Conservation (phyloP, 1,284 basidiomycete species). For the Agaricales sp. region DNA sequence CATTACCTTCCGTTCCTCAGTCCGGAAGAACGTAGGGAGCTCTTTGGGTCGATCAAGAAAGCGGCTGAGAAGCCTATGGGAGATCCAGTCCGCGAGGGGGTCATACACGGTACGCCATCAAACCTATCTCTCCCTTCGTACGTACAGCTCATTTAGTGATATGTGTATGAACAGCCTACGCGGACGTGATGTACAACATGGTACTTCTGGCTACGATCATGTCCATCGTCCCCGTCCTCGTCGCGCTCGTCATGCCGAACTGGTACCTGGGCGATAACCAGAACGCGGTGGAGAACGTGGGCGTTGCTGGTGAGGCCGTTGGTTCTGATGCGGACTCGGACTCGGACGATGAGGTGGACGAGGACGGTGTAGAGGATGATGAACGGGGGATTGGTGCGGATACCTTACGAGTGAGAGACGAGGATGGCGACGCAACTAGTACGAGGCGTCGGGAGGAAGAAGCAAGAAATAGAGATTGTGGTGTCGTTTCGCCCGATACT, state of each 20-base stretch:
- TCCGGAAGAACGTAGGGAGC: conserved; percentile 21
- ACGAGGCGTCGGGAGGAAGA: neutral
- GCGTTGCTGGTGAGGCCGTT: conserved; percentile 18
- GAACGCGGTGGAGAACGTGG: conserved; percentile 29
- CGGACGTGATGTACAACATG: conserved; percentile 44
- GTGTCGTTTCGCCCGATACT: no score
- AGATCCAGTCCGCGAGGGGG: conserved; percentile 46
- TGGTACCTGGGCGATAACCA: conserved; percentile 37
- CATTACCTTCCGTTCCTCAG: conserved; percentile 36
- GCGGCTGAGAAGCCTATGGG: conserved; percentile 35
- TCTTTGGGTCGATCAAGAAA: conserved; percentile 41
- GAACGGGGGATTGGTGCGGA: neutral
- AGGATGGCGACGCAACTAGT: no score
- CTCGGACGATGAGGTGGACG: neutral
- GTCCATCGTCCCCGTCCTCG: conserved; percentile 26
- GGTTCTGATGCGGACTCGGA: neutral
- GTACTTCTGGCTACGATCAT: conserved; percentile 34
- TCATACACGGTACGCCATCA: conserved; percentile 32
- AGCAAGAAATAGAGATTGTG: neutral
- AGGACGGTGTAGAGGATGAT: neutral
- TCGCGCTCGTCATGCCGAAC: conserved; percentile 32
- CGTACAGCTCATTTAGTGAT: neutral
- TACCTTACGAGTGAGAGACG: no score
- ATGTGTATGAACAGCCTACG: conserved; percentile 28
- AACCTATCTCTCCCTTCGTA: neutral